Evolutionary conservation across 495 filamentous ascomycete species (phyloP), one percentile per base, ranked within the genome.

Genomic region (Ascodesmis nigricans): DNA sequence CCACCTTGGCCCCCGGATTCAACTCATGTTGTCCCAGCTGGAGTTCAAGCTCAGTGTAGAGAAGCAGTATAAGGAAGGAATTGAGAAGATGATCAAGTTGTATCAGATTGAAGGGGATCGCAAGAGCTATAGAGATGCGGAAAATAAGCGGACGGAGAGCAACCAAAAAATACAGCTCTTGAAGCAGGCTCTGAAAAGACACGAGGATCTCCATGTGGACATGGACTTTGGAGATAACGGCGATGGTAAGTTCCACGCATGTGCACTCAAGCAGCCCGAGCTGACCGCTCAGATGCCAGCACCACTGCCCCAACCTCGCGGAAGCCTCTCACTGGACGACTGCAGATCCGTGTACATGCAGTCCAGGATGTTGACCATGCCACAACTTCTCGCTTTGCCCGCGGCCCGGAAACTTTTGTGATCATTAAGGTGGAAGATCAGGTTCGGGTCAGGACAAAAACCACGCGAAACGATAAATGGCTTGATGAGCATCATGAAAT

Each of bases 21-120:
- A 95, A 60, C 73, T 93, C 43, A 99, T 99, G 87, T 61, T 99
- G 49, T 91, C 87, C 11, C 87, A 99, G 55, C 69, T 99, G 39
- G 82, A 93, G 58, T 99, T 99, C 58, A 99, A 99, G 58, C 61
- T 95, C 29, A 95, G 84, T 47, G 90, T 99, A 23, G 87, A 99
- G 58, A 91, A 93, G 50, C 87, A 99, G 57, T 99, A 99, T 58
- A 87, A 95, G 46, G 90, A 90, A 41, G 87, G 87, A 39, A 84
- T 99, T 44, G 90, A 99, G 56, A 99, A 99, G 63, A 99, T 99
- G 90, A 78, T 91, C 26, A 79, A 82, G 53, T 64, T 95, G 27
- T 99, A 99, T 51, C 74, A 87, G 54, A 82, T 95, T 59, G 87
- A 95, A 55, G 84, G 87, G n/a, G 87, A 99, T 49, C 71, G 80